Base-by-base conservation (phyloP, 257 asterid genomes). In the Fraxinus anomala region DNA sequence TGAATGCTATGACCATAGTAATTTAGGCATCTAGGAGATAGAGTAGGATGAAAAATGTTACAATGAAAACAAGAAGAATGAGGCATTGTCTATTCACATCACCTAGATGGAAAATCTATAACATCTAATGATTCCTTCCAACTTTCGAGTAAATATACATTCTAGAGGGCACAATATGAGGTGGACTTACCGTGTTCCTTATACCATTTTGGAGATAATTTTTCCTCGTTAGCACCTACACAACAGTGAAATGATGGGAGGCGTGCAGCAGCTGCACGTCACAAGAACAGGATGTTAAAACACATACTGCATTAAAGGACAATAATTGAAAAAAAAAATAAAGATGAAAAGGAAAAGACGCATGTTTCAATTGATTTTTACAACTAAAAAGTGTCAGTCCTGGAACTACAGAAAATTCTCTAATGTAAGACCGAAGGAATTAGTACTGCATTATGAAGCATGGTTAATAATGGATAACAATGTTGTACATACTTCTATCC, bases 211-310 rank as follows among this genome's bases (percentile, higher is more conserved):
- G 93, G 89, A 28, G 89, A 67, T 84, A 91, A 79, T 79, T 90
- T 93, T 81, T 91, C 97, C 81, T 90, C 97, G 61, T 89, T 89
- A 68, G 90, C 44, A 63, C 98, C 98, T 17, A 91, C 97, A 79
- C 98, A 91, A 76, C 96, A 90, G 82, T 93, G 97, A 82, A 93
- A 93, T 44, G 92, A 85, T 70, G 97, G 97, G 51, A 93, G 96
- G 4, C 93, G 91, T 26, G 96, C 93, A 68, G 97, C 92, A 82
- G 81, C 97, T 91, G 91, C 89, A 84, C 5, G 71, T 36, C 68
- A 59, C 40, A 83, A 56, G 82, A 79, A 67, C 65, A 44, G 13
- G 23, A 3, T 59, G 56, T 80, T 37, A 80, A 44, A 79, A 24
- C 39, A 70, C 33, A 40, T 26, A 54, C 39, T 76, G 80, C 37